A percentile compares a stretch with the other conserved stretches of the same genome.
Evolutionary conservation across 1,284 basidiomycete species (phyloP).

Genomic region (Crucibulum cyathiforme): DNA sequence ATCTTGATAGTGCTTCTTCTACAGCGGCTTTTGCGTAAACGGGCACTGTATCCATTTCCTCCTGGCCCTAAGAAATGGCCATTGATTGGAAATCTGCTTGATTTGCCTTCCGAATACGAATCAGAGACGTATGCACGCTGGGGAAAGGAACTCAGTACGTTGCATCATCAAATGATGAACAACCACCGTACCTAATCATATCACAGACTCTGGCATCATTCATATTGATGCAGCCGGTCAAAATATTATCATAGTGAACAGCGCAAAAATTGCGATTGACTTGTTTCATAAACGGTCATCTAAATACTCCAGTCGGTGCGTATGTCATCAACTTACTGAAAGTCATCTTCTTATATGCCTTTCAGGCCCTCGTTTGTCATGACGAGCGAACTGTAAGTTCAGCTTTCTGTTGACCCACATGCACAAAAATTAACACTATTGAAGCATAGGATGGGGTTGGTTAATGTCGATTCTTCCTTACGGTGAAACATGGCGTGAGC

Average conservation of each 20-base stretch:
- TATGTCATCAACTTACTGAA: conserved; percentile 10
- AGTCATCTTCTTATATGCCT: not conserved
- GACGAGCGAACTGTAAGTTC: conserved; percentile 21
- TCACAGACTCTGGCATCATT: conserved; percentile 30
- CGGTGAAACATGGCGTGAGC: conserved; percentile 32
- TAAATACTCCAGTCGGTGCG: conserved; percentile 52
- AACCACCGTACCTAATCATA: not conserved
- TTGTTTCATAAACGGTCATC: conserved; percentile 53
- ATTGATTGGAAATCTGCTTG: conserved; percentile 2
- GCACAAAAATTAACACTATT: not conserved
- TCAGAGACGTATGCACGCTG: not conserved
- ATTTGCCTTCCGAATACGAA: not conserved
- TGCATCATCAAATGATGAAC: not conserved
- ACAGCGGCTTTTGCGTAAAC: not conserved
- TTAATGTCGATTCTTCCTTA: conserved; percentile 32
- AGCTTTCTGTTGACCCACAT: not conserved
- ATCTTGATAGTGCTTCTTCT: too few species aligned
- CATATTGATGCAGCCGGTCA: conserved; percentile 26
- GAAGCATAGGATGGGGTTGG: conserved; percentile 31
- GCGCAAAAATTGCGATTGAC: conserved; percentile 47
- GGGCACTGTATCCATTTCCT: not conserved
- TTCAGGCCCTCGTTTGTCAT: conserved; percentile 20
- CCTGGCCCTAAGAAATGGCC: conserved; percentile 1
- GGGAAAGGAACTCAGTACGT: not conserved
- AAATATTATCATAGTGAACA: conserved; percentile 48